A percentile compares a stretch with the other conserved stretches of the same genome.
These are phyloP conservation scores for Globisporangium recalcitrans DNA, from an alignment of 352 stramenopile species.

Conservation along the genomic window DNA sequence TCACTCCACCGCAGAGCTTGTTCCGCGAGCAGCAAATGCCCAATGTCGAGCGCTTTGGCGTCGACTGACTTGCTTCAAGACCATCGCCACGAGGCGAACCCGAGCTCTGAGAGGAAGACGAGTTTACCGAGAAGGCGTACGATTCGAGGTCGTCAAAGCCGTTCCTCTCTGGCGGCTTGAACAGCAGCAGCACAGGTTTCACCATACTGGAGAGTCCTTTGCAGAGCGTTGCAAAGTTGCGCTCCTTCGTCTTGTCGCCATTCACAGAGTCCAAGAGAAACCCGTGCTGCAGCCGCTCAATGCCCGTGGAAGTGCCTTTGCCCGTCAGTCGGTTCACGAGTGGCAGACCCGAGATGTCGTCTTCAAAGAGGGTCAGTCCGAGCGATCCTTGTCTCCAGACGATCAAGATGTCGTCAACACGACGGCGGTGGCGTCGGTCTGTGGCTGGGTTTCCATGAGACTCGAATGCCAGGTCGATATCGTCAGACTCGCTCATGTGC, in stretches of 20 bases:
- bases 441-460: background rate
- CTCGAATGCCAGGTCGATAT: slow-evolving; percentile 5
- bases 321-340: slow-evolving; percentile 69
- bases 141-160: slow-evolving; percentile 18
- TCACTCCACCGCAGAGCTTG: background rate
- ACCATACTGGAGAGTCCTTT: slow-evolving; percentile 24
- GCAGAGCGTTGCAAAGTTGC: slow-evolving; percentile 29
- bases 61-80: background rate
- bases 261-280: slow-evolving; percentile 53
- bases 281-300: slow-evolving; percentile 40
- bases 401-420: slow-evolving; percentile 30
- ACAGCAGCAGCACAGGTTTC: slow-evolving; percentile 53
- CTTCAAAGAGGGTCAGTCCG: slow-evolving; percentile 47
- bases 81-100: background rate
- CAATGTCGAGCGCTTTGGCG: background rate
- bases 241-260: slow-evolving; percentile 23
- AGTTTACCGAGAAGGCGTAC: slow-evolving; percentile 5
- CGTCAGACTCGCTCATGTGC: background rate
- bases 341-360: slow-evolving; percentile 38
- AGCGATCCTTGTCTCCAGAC: slow-evolving; percentile 45
- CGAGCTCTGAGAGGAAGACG: slow-evolving; percentile 4
- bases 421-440: background rate
- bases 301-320: slow-evolving; percentile 35
- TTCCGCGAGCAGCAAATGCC: no score
- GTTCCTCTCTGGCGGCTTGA: slow-evolving; percentile 23